Percentiles rank a stretch among this genome's conserved stretches.
Evolutionary conservation across 306 rosid species (phyloP).

Genomic region (Ziziphus jujuba): DNA sequence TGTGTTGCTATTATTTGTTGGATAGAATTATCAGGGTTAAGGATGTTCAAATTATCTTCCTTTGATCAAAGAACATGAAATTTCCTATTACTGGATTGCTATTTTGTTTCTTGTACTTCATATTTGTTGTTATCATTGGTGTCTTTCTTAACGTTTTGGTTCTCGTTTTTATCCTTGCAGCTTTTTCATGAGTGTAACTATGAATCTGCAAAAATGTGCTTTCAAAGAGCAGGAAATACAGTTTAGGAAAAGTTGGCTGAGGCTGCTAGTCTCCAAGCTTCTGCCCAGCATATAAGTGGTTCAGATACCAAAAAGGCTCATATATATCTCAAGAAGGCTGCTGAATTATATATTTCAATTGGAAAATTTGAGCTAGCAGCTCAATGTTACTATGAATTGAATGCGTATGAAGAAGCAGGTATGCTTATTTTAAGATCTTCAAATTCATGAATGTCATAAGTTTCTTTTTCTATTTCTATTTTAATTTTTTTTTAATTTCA

Average conservation of each 20-base stretch:
- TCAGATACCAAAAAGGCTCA: slow-evolving; percentile 29
- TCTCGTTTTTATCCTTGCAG: slow-evolving; percentile 29
- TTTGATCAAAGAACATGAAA: too few relatives aligned
- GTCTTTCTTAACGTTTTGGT: not conserved
- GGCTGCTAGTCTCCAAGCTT: slow-evolving; percentile 49
- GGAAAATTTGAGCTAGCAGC: slow-evolving; percentile 52
- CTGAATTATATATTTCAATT: slow-evolving; percentile 42
- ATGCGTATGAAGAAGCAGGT: slow-evolving; percentile 53
- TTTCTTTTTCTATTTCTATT: too few relatives aligned
- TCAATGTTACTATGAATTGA: slow-evolving; percentile 48
- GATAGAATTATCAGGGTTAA: too few relatives aligned
- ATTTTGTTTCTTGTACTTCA: not conserved
- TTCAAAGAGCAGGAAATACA: slow-evolving; percentile 47
- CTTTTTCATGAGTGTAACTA: slow-evolving; percentile 42
- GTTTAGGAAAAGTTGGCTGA: slow-evolving; percentile 43
- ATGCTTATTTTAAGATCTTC: not conserved
- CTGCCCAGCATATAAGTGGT: slow-evolving; percentile 32
- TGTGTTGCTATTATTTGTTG: too few relatives aligned
- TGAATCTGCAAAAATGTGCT: slow-evolving; percentile 54
- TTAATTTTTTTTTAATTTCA: too few relatives aligned
- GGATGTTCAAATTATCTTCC: too few relatives aligned
- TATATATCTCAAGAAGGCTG: slow-evolving; percentile 49
- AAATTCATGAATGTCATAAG: too few relatives aligned
- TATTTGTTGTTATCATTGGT: not conserved
- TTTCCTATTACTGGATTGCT: too few relatives aligned